Percentiles rank a stretch among this genome's conserved stretches.
Conservation (phyloP, 257 asterid species). For the Linaria vulgaris region DNA sequence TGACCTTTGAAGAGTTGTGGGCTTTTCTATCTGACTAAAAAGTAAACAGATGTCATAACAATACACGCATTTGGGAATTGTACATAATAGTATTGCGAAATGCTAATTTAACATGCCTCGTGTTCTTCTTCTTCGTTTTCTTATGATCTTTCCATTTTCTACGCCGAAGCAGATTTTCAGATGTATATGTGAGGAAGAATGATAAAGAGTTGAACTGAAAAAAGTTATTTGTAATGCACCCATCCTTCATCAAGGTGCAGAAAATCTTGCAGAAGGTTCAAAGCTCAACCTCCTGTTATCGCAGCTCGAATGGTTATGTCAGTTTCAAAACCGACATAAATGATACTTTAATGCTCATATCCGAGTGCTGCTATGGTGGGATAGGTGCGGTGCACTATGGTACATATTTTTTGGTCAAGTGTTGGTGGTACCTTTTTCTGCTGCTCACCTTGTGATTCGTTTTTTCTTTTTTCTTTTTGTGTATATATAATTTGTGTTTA, state of each 20-base stretch:
- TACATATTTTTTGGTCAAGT: neutral
- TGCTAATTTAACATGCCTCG: neutral
- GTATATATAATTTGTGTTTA: neutral
- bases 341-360: neutral
- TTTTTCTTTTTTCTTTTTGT: no score
- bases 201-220: neutral
- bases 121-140: neutral
- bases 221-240: no score
- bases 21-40: no score
- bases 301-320: neutral
- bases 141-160: neutral
- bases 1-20: no score
- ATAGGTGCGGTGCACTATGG: neutral
- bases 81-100: neutral
- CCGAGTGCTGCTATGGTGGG: neutral
- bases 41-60: no score
- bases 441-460: neutral
- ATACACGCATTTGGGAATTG: no score
- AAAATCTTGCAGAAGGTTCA: neutral
- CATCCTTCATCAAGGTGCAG: no score
- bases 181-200: neutral
- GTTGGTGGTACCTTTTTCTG: neutral
- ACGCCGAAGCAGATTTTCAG: neutral
- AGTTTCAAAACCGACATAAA: neutral
- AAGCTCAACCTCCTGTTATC: neutral